These are phyloP conservation scores for Ceratobasidium sp. DNA, from an alignment of 1,284 basidiomycete species.

Conservation along the genomic window DNA sequence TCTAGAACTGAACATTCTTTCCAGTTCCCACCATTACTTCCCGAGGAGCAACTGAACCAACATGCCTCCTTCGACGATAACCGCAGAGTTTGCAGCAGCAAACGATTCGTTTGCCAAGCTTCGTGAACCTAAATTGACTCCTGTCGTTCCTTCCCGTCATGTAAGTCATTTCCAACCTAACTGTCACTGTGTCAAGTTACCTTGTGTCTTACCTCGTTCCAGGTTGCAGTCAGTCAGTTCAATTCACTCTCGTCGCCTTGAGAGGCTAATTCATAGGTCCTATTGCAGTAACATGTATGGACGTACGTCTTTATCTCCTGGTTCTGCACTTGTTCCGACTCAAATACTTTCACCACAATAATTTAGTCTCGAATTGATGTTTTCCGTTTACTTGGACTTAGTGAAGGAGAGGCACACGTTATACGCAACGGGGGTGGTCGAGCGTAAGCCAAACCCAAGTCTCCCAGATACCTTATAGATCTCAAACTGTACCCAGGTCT, in stretches of 20 bases:
- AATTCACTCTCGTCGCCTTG: too few species aligned
- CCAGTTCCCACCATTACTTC: too few species aligned
- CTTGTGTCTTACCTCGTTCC: not conserved
- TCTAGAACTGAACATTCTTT: too few species aligned
- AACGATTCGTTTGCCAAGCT: constrained; percentile 63
- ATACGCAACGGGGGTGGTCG: constrained; percentile 77
- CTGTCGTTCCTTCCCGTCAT: constrained; percentile 68
- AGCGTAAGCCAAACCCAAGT: constrained; percentile 61
- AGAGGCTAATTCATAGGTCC: not conserved
- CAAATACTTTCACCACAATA: not conserved
- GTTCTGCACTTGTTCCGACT: not conserved
- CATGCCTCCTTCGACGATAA: constrained; percentile 50
- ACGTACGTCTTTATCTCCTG: not conserved
- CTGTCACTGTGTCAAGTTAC: constrained; percentile 66
- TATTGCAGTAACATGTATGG: constrained; percentile 18
- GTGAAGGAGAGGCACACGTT: constrained; percentile 76
- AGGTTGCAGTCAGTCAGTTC: constrained; percentile 24
- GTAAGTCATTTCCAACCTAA: constrained; percentile 51
- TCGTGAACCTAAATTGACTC: constrained; percentile 63
- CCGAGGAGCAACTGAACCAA: not conserved
- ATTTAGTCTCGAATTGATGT: constrained; percentile 60
- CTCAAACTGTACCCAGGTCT: constrained; percentile 58
- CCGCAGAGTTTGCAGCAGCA: constrained; percentile 57
- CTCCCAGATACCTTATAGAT: too few species aligned
- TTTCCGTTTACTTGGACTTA: constrained; percentile 70